phyloP scores from a whole-genome alignment of 2,329 filamentous ascomycete genomes.

The Fusarium citri region DNA sequence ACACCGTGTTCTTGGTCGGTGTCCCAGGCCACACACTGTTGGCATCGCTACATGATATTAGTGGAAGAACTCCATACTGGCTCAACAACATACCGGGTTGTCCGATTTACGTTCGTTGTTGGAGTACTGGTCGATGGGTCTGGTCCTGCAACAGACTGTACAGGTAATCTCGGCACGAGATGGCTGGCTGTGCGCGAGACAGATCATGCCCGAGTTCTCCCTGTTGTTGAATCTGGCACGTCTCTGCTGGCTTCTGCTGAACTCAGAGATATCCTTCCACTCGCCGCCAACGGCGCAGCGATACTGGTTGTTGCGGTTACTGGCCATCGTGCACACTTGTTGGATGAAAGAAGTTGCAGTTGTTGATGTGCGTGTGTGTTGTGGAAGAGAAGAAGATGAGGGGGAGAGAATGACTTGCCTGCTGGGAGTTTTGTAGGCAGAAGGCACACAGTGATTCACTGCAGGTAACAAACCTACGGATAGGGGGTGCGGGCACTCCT shows the following conservation, averaged over 20 bases:
- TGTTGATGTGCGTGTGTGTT: not conserved
- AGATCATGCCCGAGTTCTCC: slow-evolving; percentile 52
- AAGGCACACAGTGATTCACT: not conserved
- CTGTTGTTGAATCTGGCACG: not conserved
- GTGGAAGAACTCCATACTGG: not conserved
- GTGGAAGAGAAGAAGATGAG: not conserved
- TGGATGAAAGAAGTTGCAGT: not conserved
- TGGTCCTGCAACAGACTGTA: slow-evolving; percentile 47
- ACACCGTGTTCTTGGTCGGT: slow-evolving; percentile 51
- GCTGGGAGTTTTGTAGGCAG: not conserved
- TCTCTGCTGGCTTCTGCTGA: slow-evolving; percentile 50
- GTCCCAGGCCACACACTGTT: slow-evolving; percentile 52
- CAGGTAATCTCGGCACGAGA: slow-evolving; percentile 47
- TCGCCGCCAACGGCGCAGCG: slow-evolving; percentile 53
- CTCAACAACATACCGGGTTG: slow-evolving; percentile 46
- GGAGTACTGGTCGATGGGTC: slow-evolving; percentile 47
- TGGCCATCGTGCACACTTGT: not conserved
- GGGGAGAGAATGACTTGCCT: not conserved
- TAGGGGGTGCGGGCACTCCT: not conserved
- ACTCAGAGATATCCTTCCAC: slow-evolving; percentile 49
- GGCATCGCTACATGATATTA: slow-evolving; percentile 49
- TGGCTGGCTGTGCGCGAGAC: slow-evolving; percentile 49
- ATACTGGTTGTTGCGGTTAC: slow-evolving; percentile 44
- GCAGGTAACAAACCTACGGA: too few species aligned
- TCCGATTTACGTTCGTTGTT: slow-evolving; percentile 44